Evolutionary conservation across 768 basidiomycete genomes (phyloP).

Genomic region (Agrocybe pediades): DNA sequence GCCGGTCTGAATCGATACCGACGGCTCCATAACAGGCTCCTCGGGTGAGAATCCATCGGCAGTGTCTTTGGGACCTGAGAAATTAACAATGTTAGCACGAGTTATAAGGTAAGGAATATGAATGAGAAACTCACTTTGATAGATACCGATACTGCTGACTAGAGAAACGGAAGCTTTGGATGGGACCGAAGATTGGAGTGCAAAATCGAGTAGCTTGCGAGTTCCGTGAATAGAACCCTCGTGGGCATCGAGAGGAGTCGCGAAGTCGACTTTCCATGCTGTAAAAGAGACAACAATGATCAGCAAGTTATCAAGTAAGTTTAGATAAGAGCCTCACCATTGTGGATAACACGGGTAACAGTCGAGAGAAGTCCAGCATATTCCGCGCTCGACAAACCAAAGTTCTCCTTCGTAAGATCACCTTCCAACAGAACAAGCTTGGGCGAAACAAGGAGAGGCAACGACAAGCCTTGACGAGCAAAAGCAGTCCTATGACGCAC

Average conservation of each 20-base stretch:
- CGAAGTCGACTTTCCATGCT: slow-evolving; percentile 45
- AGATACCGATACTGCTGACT: slow-evolving; percentile 34
- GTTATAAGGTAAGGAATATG: neutral
- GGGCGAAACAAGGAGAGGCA: slow-evolving; percentile 11
- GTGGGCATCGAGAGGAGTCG: slow-evolving; percentile 4
- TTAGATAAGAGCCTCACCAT: slow-evolving; percentile 9
- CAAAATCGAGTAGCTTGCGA: slow-evolving; percentile 34
- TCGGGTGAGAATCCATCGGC: slow-evolving; percentile 15
- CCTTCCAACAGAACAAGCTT: slow-evolving; percentile 28
- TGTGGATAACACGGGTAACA: slow-evolving; percentile 27
- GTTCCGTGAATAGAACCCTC: slow-evolving; percentile 26
- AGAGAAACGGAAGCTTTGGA: slow-evolving; percentile 26
- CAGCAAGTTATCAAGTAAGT: neutral
- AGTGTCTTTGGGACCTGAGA: slow-evolving; percentile 10
- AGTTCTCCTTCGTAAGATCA: slow-evolving; percentile 23
- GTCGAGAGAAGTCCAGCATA: slow-evolving; percentile 8
- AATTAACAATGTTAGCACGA: neutral
- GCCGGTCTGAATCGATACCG: slow-evolving; percentile 30
- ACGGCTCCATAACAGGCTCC: slow-evolving; percentile 19
- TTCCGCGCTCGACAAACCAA: slow-evolving; percentile 20
- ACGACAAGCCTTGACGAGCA: slow-evolving; percentile 4
- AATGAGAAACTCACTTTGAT: slow-evolving; percentile 16
- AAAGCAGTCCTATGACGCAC: slow-evolving; percentile 5
- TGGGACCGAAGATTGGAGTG: slow-evolving; percentile 20
- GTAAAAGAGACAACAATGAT: neutral